Base-by-base conservation (phyloP, 1,139 yeast species). In the Chernovozyma aurita region DNA sequence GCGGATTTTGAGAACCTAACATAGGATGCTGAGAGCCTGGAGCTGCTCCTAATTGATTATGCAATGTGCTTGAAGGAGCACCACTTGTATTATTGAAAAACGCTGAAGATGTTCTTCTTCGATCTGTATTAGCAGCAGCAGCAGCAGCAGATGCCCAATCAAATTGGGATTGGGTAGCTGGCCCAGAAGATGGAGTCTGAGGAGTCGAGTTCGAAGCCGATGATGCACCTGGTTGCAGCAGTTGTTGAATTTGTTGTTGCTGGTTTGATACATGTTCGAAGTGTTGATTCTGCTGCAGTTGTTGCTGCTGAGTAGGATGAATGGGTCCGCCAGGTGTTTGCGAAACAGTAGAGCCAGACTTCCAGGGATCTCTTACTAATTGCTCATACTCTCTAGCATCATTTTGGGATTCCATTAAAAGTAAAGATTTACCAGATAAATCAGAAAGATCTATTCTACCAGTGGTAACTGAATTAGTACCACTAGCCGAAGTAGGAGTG, bases 331-430 rank as follows among this genome's bases (percentile, higher is more conserved):
- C 59, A 4, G 30, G 4, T 8, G 18, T 17, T 17, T 14, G 13
- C 9, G 31, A 28, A 7, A 18, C 18, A 13, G 8, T 24, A 13
- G 30, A 11, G 6, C 18, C 30, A 16, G 30, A 14, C 7, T 28
- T 34, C 73, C 73, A 67, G n/a, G 72, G 69, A 45, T 70, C 77
- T 47, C 79, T 65, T 2, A 73, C 76, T 30, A 73, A 47, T 42
- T 61, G 70, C 21, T 74, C 76, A 53, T 73, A 67, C 47, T 73
- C 73, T 47, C 77, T 62, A 34, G 73, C 70, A 51, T 76, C 76
- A 52, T 70, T 63, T 47, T 73, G 80, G 15, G 77, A 63, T 43
- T 78, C 83, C 77, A 75, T 66, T 44, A 77, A 45, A 33, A 78
- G 53, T 24, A 77, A 60, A 1, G 80, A 72, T 51, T 78, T 77